Evolutionary conservation across 2,329 filamentous ascomycete species (phyloP).

Genomic region (Alternaria arbusti): DNA sequence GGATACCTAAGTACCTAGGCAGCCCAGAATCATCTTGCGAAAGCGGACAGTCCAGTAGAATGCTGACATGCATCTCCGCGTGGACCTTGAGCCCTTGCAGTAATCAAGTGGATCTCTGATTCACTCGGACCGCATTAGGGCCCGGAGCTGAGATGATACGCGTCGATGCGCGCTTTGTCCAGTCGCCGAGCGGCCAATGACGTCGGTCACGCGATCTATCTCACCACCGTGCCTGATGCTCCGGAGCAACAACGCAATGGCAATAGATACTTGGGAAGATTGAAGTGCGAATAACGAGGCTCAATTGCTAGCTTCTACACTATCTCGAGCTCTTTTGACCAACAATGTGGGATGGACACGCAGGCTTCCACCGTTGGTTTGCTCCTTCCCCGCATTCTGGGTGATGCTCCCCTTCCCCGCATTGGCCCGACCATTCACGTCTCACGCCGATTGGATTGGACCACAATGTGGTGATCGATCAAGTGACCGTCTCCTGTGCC

Average conservation of each 20-base stretch:
- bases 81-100: slow-evolving; percentile 17
- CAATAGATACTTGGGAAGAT: slow-evolving; percentile 8
- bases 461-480: slow-evolving; percentile 41
- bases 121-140: slow-evolving; percentile 14
- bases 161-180: slow-evolving; percentile 23
- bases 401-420: slow-evolving; percentile 28
- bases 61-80: slow-evolving; percentile 7
- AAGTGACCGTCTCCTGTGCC: slow-evolving; percentile 39
- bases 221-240: slow-evolving; percentile 25
- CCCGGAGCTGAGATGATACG: slow-evolving; percentile 29
- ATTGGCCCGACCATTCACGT: slow-evolving; percentile 36
- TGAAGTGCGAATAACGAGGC: slow-evolving; percentile 10
- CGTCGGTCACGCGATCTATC: slow-evolving; percentile 44
- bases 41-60: slow-evolving; percentile 9
- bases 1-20: not conserved
- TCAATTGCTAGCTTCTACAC: slow-evolving; percentile 30
- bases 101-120: slow-evolving; percentile 26
- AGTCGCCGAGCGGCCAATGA: slow-evolving; percentile 30
- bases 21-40: not conserved
- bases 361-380: slow-evolving; percentile 18
- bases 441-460: slow-evolving; percentile 35
- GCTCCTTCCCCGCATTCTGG: slow-evolving; percentile 26
- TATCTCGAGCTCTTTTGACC: not conserved
- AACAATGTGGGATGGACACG: slow-evolving; percentile 1
- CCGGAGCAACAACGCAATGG: slow-evolving; percentile 2